phyloP scores from a whole-genome alignment of 78 protist species.

The Protostelium mycophagum region DNA sequence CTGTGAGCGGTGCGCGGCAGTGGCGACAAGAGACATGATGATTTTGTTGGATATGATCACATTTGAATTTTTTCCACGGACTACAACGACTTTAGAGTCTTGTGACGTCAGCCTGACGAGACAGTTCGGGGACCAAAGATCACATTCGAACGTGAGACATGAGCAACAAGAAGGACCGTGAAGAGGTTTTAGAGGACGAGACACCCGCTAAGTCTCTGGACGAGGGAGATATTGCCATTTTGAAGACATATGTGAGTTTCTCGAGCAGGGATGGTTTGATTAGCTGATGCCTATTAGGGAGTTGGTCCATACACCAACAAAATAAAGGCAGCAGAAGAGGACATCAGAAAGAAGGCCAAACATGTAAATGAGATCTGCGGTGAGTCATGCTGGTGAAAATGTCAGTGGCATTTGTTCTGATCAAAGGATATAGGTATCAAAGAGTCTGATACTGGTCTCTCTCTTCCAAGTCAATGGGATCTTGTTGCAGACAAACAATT shows the following conservation, averaged over 20 bases:
- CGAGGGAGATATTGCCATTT: conserved; percentile 93
- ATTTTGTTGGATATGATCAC: neutral
- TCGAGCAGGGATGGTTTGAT: neutral
- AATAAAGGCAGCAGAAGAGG: conserved; percentile 75
- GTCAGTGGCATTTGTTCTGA: conserved; percentile 32
- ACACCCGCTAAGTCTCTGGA: conserved; percentile 78
- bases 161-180: neutral
- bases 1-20: neutral
- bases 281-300: conserved; percentile 41
- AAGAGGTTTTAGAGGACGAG: conserved; percentile 33
- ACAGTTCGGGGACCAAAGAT: neutral
- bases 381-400: conserved; percentile 2
- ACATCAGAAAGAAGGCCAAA: conserved; percentile 66
- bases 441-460: conserved; percentile 98
- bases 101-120: conserved; percentile 3
- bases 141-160: neutral
- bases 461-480: conserved; percentile 97
- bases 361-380: conserved; percentile 61
- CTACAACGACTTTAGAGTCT: neutral
- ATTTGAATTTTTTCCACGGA: neutral
- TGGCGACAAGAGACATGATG: neutral
- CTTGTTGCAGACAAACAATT: conserved; percentile 88
- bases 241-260: conserved; percentile 81
- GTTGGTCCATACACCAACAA: conserved; percentile 82
- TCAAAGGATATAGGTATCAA: conserved; percentile 95